phyloP scores from a whole-genome alignment of 1,284 basidiomycete species.

The Papiliotrema fonsecae region DNA sequence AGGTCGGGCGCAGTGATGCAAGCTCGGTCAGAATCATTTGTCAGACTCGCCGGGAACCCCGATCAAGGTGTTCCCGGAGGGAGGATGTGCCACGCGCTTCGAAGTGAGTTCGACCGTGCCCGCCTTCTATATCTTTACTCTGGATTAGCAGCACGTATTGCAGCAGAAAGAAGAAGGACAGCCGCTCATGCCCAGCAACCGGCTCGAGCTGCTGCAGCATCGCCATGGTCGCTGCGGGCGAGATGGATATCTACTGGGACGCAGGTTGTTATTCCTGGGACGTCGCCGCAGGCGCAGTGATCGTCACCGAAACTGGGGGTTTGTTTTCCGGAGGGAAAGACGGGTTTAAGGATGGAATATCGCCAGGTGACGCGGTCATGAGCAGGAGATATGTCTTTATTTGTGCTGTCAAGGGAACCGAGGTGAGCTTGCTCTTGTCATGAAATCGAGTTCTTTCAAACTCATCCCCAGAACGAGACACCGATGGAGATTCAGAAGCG shows the following conservation, averaged over 20 bases:
- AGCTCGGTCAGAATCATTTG: conserved; percentile 66
- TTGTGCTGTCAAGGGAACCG: conserved; percentile 23
- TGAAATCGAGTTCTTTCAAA: neutral
- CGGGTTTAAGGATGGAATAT: conserved; percentile 53
- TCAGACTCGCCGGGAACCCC: conserved; percentile 70
- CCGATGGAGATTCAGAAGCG: conserved; percentile 65
- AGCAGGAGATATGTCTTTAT: conserved; percentile 81
- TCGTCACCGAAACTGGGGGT: conserved; percentile 81
- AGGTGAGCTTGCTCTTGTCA: conserved; percentile 11
- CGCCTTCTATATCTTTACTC: neutral
- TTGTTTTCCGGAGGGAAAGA: conserved; percentile 64
- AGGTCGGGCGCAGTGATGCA: conserved; percentile 58
- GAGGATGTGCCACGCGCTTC: conserved; percentile 77
- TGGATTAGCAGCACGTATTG: no score
- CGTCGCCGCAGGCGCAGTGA: conserved; percentile 81
- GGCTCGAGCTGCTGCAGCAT: conserved; percentile 81
- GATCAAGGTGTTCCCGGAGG: conserved; percentile 65
- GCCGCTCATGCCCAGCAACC: conserved; percentile 42
- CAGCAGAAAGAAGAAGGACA: no score
- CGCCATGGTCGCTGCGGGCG: conserved; percentile 74
- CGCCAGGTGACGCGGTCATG: conserved; percentile 61
- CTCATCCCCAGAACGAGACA: neutral
- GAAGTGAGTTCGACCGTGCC: conserved; percentile 47
- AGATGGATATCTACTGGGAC: conserved; percentile 63
- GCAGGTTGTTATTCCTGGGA: conserved; percentile 63